phyloP scores from a whole-genome alignment of 1,284 basidiomycete genomes.

The Meira miltonrushii region DNA sequence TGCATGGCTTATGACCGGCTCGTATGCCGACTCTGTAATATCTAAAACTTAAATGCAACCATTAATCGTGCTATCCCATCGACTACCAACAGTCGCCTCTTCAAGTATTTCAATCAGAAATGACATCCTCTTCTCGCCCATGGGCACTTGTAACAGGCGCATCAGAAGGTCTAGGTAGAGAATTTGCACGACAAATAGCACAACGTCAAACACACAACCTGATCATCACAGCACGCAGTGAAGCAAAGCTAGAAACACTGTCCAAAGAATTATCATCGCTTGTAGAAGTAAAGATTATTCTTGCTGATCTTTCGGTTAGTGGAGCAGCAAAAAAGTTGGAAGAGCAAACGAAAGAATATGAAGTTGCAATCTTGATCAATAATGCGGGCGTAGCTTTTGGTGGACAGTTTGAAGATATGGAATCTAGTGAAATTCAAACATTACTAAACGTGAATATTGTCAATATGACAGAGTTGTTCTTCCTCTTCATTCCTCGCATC shows the following conservation, averaged over 20 bases:
- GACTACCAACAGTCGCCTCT: too few relatives aligned
- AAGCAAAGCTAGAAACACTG: slow-evolving; percentile 12
- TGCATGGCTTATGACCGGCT: too few relatives aligned
- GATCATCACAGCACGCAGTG: slow-evolving; percentile 16
- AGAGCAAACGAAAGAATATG: slow-evolving; percentile 7
- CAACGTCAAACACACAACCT: slow-evolving; percentile 20
- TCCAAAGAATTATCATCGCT: neutral
- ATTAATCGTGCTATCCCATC: too few relatives aligned
- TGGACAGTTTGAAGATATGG: slow-evolving; percentile 18
- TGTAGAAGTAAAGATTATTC: slow-evolving; percentile 18
- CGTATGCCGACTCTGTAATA: too few relatives aligned
- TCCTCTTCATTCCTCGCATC: slow-evolving; percentile 18
- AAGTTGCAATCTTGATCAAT: slow-evolving; percentile 20
- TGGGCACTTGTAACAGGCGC: slow-evolving; percentile 22
- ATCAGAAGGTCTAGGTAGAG: slow-evolving; percentile 19
- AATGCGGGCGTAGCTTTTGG: slow-evolving; percentile 23
- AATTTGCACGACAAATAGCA: slow-evolving; percentile 15
- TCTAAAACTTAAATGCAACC: too few relatives aligned
- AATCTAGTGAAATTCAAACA: slow-evolving; percentile 13
- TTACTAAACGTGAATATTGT: slow-evolving; percentile 19
- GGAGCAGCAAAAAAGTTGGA: slow-evolving; percentile 20
- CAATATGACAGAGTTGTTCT: slow-evolving; percentile 19
- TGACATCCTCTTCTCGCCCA: neutral
- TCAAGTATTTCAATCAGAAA: too few relatives aligned
- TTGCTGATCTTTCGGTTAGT: slow-evolving; percentile 15